Conservation (phyloP, 129 eudicot species). For the Helichrysum umbraculigerum region DNA sequence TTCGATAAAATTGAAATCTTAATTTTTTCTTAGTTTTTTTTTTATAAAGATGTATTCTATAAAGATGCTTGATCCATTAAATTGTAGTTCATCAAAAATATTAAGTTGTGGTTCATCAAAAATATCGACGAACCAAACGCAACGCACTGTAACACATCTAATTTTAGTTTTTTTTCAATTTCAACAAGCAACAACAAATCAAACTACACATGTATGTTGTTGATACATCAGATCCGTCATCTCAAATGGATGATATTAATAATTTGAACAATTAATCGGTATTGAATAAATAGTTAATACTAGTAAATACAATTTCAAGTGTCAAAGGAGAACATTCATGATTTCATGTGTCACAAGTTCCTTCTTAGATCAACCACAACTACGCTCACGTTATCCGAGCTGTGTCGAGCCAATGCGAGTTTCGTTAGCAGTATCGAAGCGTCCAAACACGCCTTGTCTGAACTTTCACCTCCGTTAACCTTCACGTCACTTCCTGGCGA, state of each 20-base stretch:
- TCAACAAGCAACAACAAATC: background rate
- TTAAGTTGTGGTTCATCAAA: too few species aligned
- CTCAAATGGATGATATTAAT: background rate
- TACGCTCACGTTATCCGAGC: conserved; percentile 83
- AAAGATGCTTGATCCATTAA: too few species aligned
- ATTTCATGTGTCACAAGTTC: conserved; percentile 19
- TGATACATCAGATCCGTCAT: conserved; percentile 10
- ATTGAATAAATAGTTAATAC: too few species aligned
- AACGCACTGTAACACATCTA: background rate
- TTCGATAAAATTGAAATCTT: too few species aligned
- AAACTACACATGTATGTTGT: conserved; percentile 10
- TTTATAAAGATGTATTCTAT: too few species aligned
- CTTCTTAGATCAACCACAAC: conserved; percentile 78
- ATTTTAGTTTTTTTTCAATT: background rate
- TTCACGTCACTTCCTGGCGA: conserved; percentile 47
- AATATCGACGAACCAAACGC: too few species aligned
- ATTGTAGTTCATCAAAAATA: too few species aligned
- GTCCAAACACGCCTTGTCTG: conserved; percentile 81
- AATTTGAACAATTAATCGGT: conserved; percentile 9
- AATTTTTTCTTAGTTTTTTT: too few species aligned
- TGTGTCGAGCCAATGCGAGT: conserved; percentile 78
- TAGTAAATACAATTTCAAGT: background rate
- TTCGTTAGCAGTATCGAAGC: conserved; percentile 90
- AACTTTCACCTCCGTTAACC: conserved; percentile 52
- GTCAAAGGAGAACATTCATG: background rate